Percentiles rank a stretch among this genome's conserved stretches.
Evolutionary conservation across 2,329 filamentous ascomycete genomes (phyloP).

Genomic region (Talaromyces islandicus): DNA sequence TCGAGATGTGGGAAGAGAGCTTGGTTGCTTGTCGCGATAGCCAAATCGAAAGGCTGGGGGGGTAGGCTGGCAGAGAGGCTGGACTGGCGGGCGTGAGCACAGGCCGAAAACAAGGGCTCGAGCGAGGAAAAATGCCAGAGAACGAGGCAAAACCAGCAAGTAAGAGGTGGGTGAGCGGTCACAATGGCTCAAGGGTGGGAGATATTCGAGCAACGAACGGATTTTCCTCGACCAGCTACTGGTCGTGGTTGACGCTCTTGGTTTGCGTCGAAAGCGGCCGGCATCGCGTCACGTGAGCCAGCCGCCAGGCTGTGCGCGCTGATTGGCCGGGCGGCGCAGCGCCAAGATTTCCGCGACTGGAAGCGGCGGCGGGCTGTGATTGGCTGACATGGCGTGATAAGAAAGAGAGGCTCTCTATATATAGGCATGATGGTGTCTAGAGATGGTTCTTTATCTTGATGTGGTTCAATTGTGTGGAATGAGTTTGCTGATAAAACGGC

Average conservation of each 20-base stretch:
- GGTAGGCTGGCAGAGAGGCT: background rate
- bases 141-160: background rate
- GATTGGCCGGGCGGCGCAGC: constrained; percentile 18
- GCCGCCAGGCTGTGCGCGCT: constrained; percentile 12
- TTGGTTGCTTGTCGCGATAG: background rate
- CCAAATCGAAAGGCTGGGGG: background rate
- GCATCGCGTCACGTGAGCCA: constrained; percentile 24
- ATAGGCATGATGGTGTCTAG: background rate
- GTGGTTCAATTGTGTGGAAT: background rate
- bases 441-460: background rate
- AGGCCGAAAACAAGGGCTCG: background rate
- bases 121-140: background rate
- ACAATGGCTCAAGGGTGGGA: background rate
- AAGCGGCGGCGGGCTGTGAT: background rate
- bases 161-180: background rate
- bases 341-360: constrained; percentile 18
- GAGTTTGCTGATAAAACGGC: background rate
- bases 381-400: background rate
- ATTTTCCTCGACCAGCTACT: constrained; percentile 16
- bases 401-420: no score
- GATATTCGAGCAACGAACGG: background rate
- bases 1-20: background rate
- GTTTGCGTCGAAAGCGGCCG: constrained; percentile 38
- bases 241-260: constrained; percentile 17
- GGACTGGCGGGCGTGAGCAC: background rate